Evolutionary conservation across 2,329 filamentous ascomycete genomes (phyloP), one percentile per base, ranked within the genome.

Genomic region (Epichloe coenophiala): DNA sequence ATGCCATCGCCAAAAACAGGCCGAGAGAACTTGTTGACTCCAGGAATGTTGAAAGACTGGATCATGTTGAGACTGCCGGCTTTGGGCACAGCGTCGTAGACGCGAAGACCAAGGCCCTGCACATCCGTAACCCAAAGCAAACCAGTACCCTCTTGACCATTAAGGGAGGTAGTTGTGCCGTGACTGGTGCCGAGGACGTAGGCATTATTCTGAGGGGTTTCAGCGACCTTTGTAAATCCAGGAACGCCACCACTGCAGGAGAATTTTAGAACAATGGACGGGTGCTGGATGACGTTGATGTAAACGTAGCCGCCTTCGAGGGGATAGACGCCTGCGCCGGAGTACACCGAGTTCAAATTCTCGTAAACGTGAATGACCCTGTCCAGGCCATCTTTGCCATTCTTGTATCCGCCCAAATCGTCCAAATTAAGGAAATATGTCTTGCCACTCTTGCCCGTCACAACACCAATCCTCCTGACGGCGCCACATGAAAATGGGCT

Each of bases 181-280:
- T 80, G 76, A 27, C 76, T 72, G 35, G 77, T 74, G 31, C 78
- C 77, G 0, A 81, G 69, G 46, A 73, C 68, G 51, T 72, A 73
- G 0, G 75, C 74, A 47, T 77, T 78, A 41, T 60, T 67, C 21
- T 72, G 68, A 0, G 70, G 67, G 3, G 69, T 74, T 49, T 74
- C 69, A 4, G 72, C 73, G 1, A 78, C 71, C 56, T 76, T 74
- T 21, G 74, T 71, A 48, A 81, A 80, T 2, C 69, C 68, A 0
- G 77, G 72, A 9, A 73, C 67, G 3, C 76, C 76, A 21, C 64
- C 63, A 53, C 68, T 64, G 58, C 75, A 79, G 2, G 72, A 71
- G 58, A 80, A 80, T 55, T 79, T 76, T 68, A 79, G 80, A 17
- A 78, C 74, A 47, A 75, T 70, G 0, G 75, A 75, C 13, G 72